Conservation (phyloP, 257 asterid species). For the Fraxinus anomala region DNA sequence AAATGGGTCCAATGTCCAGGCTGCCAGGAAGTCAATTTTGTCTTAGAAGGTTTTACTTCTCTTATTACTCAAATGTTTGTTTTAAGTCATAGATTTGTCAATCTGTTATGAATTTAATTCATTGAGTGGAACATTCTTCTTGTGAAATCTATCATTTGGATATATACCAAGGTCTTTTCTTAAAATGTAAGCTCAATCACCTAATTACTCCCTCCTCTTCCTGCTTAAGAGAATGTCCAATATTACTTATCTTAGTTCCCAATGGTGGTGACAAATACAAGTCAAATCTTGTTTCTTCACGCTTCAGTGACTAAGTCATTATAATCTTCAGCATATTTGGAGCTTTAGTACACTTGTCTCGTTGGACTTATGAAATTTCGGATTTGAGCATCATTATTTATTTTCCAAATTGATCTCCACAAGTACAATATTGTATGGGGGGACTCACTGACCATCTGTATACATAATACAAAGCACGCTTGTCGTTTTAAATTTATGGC, state of each 20-base stretch:
- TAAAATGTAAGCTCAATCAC: neutral
- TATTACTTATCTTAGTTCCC: neutral
- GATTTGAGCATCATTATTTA: neutral
- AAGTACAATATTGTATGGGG: neutral
- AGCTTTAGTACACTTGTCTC: neutral
- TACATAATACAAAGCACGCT: neutral
- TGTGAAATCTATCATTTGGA: neutral
- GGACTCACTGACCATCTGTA: neutral
- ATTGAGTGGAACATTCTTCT: conserved; percentile 6
- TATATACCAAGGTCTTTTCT: neutral
- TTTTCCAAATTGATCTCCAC: neutral
- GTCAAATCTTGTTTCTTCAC: neutral
- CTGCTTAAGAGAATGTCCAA: neutral
- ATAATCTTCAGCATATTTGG: neutral
- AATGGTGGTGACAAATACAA: neutral
- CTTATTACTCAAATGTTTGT: conserved; percentile 2
- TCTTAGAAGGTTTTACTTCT: conserved; percentile 67
- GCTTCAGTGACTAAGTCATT: neutral
- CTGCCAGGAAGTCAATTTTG: conserved; percentile 82
- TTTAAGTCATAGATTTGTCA: conserved; percentile 11
- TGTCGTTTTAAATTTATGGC: neutral
- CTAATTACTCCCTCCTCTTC: neutral
- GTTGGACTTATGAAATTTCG: neutral
- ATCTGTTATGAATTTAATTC: neutral
- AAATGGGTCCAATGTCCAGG: conserved; percentile 77